Evolutionary conservation across 345 rosid genomes (phyloP).

Genomic region (Boechera stricta): DNA sequence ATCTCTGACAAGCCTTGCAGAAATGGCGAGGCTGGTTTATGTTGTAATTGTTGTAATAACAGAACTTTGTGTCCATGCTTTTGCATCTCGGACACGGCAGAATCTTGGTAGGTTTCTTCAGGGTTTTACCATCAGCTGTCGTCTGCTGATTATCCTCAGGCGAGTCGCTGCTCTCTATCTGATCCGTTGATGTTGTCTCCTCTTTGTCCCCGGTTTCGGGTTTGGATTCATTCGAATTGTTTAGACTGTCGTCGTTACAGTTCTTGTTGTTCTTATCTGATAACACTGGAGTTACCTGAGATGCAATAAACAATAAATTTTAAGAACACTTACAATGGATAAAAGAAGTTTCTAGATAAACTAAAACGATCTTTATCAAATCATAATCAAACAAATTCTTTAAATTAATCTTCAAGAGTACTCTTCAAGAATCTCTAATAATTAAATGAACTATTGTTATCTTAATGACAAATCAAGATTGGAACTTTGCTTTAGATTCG

Average conservation of each 20-base stretch:
- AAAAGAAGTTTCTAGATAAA: constrained; percentile 30
- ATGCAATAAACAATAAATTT: background rate
- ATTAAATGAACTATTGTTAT: background rate
- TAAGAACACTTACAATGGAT: constrained; percentile 22
- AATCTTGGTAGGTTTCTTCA: constrained; percentile 91
- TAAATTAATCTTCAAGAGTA: background rate
- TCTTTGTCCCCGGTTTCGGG: constrained; percentile 51
- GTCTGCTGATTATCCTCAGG: constrained; percentile 39
- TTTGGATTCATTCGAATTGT: constrained; percentile 34
- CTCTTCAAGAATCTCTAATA: constrained; percentile 13
- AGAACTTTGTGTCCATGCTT: constrained; percentile 92
- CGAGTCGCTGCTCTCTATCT: constrained; percentile 50
- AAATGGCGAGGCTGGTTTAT: constrained; percentile 93
- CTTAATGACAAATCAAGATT: background rate
- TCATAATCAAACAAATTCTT: constrained; percentile 36
- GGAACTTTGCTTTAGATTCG: background rate
- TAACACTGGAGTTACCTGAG: constrained; percentile 22
- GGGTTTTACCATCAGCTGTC: constrained; percentile 50
- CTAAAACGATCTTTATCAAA: constrained; percentile 3
- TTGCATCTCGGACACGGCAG: constrained; percentile 90
- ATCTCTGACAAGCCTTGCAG: constrained; percentile 94
- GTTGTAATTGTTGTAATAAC: constrained; percentile 92
- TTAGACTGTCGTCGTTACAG: constrained; percentile 4
- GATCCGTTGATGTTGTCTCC: constrained; percentile 47
- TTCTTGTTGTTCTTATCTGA: constrained; percentile 20